Evolutionary conservation across 108 stramenopile species (phyloP).

Genomic region (Skeletonema potamos): DNA sequence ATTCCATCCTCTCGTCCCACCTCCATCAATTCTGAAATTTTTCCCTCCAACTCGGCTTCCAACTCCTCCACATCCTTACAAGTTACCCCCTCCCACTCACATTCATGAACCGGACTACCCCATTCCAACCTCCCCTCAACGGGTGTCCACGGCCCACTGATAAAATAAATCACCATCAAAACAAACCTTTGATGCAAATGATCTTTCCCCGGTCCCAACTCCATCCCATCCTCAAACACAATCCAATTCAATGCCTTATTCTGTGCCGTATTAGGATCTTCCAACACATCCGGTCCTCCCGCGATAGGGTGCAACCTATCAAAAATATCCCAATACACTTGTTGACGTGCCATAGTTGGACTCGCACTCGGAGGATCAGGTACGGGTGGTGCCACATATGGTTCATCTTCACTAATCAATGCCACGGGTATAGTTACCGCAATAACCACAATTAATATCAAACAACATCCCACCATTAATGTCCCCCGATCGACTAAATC

Average conservation of each 20-base stretch:
- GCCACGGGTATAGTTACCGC: constrained; percentile 39
- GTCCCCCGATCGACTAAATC: constrained; percentile 30
- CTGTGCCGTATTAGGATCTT: constrained; percentile 27
- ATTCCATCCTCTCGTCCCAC: constrained; percentile 30
- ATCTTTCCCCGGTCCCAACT: constrained; percentile 27
- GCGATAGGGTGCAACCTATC: constrained; percentile 23
- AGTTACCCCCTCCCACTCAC: constrained; percentile 43
- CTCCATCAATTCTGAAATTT: constrained; percentile 31
- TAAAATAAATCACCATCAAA: constrained; percentile 48
- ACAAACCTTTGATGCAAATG: constrained; percentile 42
- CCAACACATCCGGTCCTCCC: constrained; percentile 16
- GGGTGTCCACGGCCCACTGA: constrained; percentile 38
- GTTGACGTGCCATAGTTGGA: constrained; percentile 13
- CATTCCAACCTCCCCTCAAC: constrained; percentile 42
- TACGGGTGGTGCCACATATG: constrained; percentile 16
- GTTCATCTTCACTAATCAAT: constrained; percentile 31
- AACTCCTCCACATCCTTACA: constrained; percentile 35
- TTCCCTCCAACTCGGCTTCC: constrained; percentile 26
- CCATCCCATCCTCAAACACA: constrained; percentile 47
- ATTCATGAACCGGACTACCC: constrained; percentile 43
- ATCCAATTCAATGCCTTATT: constrained; percentile 38
- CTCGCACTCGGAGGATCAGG: constrained; percentile 16
- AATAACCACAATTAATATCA: constrained; percentile 39
- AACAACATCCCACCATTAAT: constrained; percentile 30
- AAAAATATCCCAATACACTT: constrained; percentile 23